phyloP scores from a whole-genome alignment of 148 eudicot species.

The Euryodendron excelsum region DNA sequence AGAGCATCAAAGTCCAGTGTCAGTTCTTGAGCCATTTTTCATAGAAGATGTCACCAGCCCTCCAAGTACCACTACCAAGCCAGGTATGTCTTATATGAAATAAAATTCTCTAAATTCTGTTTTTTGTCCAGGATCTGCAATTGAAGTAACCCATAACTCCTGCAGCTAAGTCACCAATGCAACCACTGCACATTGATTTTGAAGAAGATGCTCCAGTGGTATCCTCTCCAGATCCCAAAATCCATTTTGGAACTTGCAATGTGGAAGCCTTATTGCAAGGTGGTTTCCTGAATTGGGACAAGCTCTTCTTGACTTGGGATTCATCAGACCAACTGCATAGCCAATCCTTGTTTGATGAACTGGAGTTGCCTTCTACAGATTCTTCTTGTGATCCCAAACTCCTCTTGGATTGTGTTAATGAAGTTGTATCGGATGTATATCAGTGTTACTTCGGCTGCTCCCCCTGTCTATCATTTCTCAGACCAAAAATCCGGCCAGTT shows the following conservation, averaged over 20 bases:
- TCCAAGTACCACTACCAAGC: slow-evolving; percentile 11
- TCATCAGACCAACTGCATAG: slow-evolving; percentile 19
- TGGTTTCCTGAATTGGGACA: slow-evolving; percentile 27
- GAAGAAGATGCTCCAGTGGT: slow-evolving; percentile 10
- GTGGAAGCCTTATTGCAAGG: slow-evolving; percentile 22
- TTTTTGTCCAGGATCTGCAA: background rate
- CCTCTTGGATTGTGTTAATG: slow-evolving; percentile 30
- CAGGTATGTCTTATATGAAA: slow-evolving; percentile 23
- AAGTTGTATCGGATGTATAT: slow-evolving; percentile 28
- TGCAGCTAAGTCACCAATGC: slow-evolving; percentile 29
- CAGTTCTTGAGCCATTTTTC: slow-evolving; percentile 40
- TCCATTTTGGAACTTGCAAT: background rate
- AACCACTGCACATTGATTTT: slow-evolving; percentile 35
- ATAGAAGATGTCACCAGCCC: slow-evolving; percentile 32
- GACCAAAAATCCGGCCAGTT: slow-evolving; percentile 16
- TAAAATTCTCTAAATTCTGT: background rate
- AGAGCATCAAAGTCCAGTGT: slow-evolving; percentile 41
- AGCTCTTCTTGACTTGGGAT: slow-evolving; percentile 13
- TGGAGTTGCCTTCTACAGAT: slow-evolving; percentile 8
- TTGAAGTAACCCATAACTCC: background rate
- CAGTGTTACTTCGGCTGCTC: slow-evolving; percentile 13
- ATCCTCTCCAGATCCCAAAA: slow-evolving; percentile 14
- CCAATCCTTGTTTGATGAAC: slow-evolving; percentile 21
- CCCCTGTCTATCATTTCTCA: slow-evolving; percentile 11
- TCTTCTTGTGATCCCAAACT: slow-evolving; percentile 22